phyloP scores from a whole-genome alignment of 805 yeast genomes.

The Saccharomycopsis capsularis region DNA sequence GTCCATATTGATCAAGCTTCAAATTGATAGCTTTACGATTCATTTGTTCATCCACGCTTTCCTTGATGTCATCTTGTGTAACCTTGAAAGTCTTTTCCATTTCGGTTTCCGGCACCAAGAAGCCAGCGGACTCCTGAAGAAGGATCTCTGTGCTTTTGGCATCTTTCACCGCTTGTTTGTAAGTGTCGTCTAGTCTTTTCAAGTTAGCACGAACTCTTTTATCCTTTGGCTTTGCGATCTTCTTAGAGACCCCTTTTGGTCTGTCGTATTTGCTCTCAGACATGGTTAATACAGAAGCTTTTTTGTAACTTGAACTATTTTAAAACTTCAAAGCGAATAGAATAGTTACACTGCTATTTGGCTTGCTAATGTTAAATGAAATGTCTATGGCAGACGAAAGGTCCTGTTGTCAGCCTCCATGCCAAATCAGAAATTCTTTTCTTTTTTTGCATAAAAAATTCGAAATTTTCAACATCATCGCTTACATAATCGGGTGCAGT shows the following conservation, averaged over 20 bases:
- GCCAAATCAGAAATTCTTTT: too few relatives aligned
- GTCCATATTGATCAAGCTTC: constrained; percentile 72
- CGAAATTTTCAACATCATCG: constrained; percentile 1
- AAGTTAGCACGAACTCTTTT: constrained; percentile 58
- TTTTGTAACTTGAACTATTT: too few relatives aligned
- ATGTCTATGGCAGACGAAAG: too few relatives aligned
- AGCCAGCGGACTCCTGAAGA: constrained; percentile 79
- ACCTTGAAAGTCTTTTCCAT: constrained; percentile 90
- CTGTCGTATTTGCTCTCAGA: not conserved
- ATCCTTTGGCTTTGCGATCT: constrained; percentile 31
- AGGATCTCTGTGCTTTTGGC: constrained; percentile 86
- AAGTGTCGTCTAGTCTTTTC: constrained; percentile 61
- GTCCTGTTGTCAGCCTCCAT: too few relatives aligned
- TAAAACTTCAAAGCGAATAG: too few relatives aligned
- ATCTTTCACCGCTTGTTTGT: constrained; percentile 68
- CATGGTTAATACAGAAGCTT: too few relatives aligned
- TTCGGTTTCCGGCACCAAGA: constrained; percentile 81
- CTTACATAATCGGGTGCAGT: not conserved
- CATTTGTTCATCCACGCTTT: constrained; percentile 71
- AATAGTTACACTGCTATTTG: too few relatives aligned
- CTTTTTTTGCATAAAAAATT: too few relatives aligned
- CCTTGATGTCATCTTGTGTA: constrained; percentile 68
- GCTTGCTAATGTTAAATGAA: too few relatives aligned
- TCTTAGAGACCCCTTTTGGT: constrained; percentile 1
- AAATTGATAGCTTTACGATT: constrained; percentile 70